These are phyloP conservation scores for Limonium bicolor DNA, from an alignment of 148 eudicot species.

Conservation along the genomic window DNA sequence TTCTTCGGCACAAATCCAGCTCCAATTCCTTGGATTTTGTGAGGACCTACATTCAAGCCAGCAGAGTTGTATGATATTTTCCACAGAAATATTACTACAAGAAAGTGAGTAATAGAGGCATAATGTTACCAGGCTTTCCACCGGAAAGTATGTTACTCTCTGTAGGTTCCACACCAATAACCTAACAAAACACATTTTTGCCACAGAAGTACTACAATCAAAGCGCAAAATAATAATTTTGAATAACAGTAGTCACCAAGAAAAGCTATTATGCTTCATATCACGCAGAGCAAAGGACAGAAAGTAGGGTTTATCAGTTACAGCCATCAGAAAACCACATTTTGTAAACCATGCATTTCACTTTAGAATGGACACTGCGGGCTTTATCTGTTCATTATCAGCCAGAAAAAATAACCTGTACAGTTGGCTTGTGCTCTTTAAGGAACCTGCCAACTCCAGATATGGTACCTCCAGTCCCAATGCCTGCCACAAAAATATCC, in stretches of 20 bases:
- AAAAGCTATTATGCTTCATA: too few species aligned
- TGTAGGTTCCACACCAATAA: slow-evolving; percentile 84
- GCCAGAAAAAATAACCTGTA: slow-evolving; percentile 34
- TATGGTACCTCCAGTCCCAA: slow-evolving; percentile 98
- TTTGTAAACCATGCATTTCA: too few species aligned
- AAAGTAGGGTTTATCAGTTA: too few species aligned
- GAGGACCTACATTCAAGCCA: slow-evolving; percentile 76
- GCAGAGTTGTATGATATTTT: slow-evolving; percentile 2
- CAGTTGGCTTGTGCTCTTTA: slow-evolving; percentile 55
- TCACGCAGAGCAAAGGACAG: too few species aligned
- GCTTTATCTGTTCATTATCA: slow-evolving; percentile 1
- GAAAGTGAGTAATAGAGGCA: background rate
- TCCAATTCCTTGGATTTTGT: slow-evolving; percentile 99
- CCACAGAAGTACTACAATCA: too few species aligned
- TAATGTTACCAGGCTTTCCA: slow-evolving; percentile 86
- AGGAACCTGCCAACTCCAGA: slow-evolving; percentile 77
- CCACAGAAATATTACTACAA: background rate
- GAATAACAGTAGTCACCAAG: too few species aligned
- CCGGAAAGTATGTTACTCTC: slow-evolving; percentile 97
- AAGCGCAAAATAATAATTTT: too few species aligned
- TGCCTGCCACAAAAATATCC: slow-evolving; percentile 86
- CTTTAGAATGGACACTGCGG: too few species aligned
- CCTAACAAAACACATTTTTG: slow-evolving; percentile 22
- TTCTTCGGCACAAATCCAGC: slow-evolving; percentile 95
- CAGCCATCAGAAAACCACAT: too few species aligned